Base-by-base conservation (phyloP, 768 basidiomycete species). In the Epithele typhae region DNA sequence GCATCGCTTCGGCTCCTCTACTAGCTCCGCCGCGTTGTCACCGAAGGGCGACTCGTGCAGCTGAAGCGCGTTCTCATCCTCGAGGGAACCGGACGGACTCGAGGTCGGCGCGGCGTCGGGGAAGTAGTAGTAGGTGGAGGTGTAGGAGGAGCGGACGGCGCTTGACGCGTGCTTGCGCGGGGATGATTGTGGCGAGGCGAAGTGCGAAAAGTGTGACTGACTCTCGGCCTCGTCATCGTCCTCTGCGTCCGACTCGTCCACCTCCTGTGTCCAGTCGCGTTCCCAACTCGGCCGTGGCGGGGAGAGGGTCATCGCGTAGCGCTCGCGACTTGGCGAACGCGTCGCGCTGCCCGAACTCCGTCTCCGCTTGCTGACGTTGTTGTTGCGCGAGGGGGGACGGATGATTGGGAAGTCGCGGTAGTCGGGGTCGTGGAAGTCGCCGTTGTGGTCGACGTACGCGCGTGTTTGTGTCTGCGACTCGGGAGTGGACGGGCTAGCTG, bases 381-480 rank as follows among this genome's bases (percentile, higher is more conserved):
- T 11, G 25, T 39, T 39, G 43, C 40, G 54, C n/a, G 52, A 39
- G n/a, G 52, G 10, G 14, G 54, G 49, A 37, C 58, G 51, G 43
- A 69, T 57, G 27, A 71, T 58, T 23, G 81, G 82, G 49, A 84
- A 84, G 64, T 82, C 72, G 51, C 81, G 71, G 64, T 74, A 84
- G 58, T 84, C 82, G 19, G 82, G 82, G 62, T 84, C 82, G 57
- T 84, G 81, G 21, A 82, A 67, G 62, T 80, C 75, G 40, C 81
- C 82, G 49, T 75, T 68, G 59, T 67, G 68, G 70, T 84, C 82
- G 51, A 82, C 74, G 58, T 81, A 82, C 48, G 73, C 79, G 24
- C 54, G 54, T 32, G 59, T 43, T 19, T 55, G 59, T 22, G 12
- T 23, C 38, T 49, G 55, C 32, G 22, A 41, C 18, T 49, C 36